Conservation (phyloP, 1,139 yeast species). For the Sugiyamaella sp. region DNA sequence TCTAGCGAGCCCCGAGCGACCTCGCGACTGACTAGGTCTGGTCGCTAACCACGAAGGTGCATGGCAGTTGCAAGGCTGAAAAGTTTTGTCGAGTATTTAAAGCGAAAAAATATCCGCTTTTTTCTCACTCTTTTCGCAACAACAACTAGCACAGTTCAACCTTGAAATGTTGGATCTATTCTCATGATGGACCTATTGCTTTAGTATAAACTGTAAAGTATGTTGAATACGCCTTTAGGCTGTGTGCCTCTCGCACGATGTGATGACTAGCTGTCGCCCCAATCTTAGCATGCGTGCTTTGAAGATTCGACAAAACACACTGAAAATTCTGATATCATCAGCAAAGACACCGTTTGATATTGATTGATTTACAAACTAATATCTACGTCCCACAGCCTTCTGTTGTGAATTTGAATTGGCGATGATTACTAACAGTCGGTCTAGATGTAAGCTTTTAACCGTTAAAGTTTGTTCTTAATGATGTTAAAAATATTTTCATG, state of each 20-base stretch:
- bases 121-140: background rate
- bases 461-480: constrained; percentile 17
- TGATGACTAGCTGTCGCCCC: constrained; percentile 67
- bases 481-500: constrained; percentile 34
- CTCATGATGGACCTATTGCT: no score
- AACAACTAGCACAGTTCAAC: no score
- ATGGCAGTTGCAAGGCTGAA: constrained; percentile 9
- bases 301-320: constrained; percentile 54
- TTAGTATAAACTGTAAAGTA: constrained; percentile 1
- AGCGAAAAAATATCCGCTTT: background rate
- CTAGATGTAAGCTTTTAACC: constrained; percentile 7
- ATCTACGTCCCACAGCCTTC: background rate
- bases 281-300: constrained; percentile 51
- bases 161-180: no score
- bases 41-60: background rate
- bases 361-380: background rate
- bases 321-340: constrained; percentile 28
- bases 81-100: constrained; percentile 5
- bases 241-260: constrained; percentile 2
- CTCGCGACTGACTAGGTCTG: background rate
- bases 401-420: background rate
- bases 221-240: background rate
- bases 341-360: background rate
- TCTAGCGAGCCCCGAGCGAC: no score
- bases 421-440: constrained; percentile 11